Conservation (phyloP, 1,284 basidiomycete genomes). For the Microbotryum intermedium region DNA sequence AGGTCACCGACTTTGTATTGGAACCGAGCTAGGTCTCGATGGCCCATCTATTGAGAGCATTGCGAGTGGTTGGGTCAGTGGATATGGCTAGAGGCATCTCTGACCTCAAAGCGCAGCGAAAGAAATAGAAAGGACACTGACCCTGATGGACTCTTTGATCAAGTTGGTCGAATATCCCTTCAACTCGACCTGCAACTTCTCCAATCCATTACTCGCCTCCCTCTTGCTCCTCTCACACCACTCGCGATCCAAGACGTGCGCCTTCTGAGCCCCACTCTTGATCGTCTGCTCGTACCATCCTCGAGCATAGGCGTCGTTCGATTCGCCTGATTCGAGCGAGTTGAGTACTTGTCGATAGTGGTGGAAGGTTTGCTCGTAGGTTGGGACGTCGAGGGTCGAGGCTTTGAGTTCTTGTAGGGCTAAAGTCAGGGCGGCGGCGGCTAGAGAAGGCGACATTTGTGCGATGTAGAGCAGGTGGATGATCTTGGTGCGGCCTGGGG, state of each 20-base stretch:
- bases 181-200: constrained; percentile 74
- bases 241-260: constrained; percentile 45
- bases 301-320: constrained; percentile 36
- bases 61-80: neutral
- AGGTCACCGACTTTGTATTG: constrained; percentile 62
- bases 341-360: constrained; percentile 48
- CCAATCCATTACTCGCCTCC: constrained; percentile 56
- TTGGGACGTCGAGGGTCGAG: constrained; percentile 48
- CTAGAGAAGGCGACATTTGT: constrained; percentile 54
- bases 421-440: constrained; percentile 56
- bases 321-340: constrained; percentile 13
- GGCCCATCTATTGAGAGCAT: constrained; percentile 54
- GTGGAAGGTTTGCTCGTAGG: constrained; percentile 51
- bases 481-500: constrained; percentile 56
- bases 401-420: constrained; percentile 55
- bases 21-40: constrained; percentile 72
- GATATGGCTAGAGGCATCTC: constrained; percentile 4
- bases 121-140: constrained; percentile 36
- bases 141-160: constrained; percentile 88
- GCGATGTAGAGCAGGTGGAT: constrained; percentile 61
- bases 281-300: constrained; percentile 21
- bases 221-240: constrained; percentile 59
- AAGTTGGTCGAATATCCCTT: constrained; percentile 83
- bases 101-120: neutral
- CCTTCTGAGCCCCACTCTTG: constrained; percentile 41